Evolutionary conservation across 495 filamentous ascomycete genomes (phyloP).

Genomic region (Ramalina peruviana): DNA sequence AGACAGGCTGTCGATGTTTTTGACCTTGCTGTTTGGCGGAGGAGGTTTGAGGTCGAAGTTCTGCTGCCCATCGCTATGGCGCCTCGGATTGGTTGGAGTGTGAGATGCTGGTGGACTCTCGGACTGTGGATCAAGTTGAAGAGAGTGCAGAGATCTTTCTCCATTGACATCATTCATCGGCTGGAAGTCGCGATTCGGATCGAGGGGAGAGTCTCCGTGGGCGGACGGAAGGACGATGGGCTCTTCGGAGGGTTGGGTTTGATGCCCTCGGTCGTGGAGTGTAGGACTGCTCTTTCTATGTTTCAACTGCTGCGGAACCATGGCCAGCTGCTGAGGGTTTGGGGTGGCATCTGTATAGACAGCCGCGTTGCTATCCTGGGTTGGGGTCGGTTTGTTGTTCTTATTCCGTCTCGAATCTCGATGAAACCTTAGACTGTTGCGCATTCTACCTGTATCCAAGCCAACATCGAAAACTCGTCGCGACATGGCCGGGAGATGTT

Average conservation of each 20-base stretch:
- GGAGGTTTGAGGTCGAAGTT: constrained; percentile 17
- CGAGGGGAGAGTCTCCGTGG: not conserved
- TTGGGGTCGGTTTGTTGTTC: constrained; percentile 8
- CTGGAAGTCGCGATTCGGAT: not conserved
- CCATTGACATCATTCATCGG: constrained; percentile 1
- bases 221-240: constrained; percentile 8
- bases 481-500: constrained; percentile 16
- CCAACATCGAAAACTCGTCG: constrained; percentile 18
- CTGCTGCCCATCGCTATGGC: constrained; percentile 1
- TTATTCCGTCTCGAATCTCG: constrained; percentile 7
- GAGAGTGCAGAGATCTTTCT: not conserved
- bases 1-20: constrained; percentile 41
- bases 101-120: constrained; percentile 1
- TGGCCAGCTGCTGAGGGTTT: constrained; percentile 3
- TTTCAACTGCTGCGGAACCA: constrained; percentile 5
- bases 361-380: not conserved
- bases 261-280: not conserved
- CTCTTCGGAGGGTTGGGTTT: not conserved
- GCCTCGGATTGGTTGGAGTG: not conserved
- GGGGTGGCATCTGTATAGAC: not conserved
- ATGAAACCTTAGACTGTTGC: constrained; percentile 11
- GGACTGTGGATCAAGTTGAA: not conserved
- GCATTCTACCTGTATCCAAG: constrained; percentile 15
- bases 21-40: constrained; percentile 14
- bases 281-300: constrained; percentile 12